A percentile compares a stretch with the other conserved stretches of the same genome.
phyloP scores from a whole-genome alignment of 768 basidiomycete species.

The Mrakia blollopis region DNA sequence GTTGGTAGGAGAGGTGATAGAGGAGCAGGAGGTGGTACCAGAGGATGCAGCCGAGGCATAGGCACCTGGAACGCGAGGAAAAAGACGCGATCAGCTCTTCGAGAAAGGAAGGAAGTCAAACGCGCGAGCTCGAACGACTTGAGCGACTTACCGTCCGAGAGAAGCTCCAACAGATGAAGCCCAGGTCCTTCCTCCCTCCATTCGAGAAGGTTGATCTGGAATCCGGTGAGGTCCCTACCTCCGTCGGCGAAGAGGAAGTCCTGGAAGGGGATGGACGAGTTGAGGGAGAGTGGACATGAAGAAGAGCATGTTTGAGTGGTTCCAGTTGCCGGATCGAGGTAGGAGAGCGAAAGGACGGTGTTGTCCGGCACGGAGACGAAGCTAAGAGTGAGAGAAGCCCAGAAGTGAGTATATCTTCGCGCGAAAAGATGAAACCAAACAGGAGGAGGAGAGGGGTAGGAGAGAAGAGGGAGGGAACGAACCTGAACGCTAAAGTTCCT shows the following conservation, averaged over 20 bases:
- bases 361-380: constrained; percentile 87
- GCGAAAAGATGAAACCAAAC: neutral
- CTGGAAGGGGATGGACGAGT: constrained; percentile 75
- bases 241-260: constrained; percentile 75
- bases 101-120: neutral
- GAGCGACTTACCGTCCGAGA: constrained; percentile 65
- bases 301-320: constrained; percentile 70
- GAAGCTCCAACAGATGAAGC: constrained; percentile 81
- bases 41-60: constrained; percentile 67
- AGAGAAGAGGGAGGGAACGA: constrained; percentile 37
- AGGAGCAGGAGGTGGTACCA: constrained; percentile 74
- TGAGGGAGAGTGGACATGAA: constrained; percentile 72
- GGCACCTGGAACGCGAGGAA: constrained; percentile 47
- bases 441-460: neutral
- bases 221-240: constrained; percentile 66
- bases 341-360: constrained; percentile 66
- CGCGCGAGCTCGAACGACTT: neutral
- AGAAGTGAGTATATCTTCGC: neutral
- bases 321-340: constrained; percentile 68
- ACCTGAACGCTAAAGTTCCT: constrained; percentile 88
- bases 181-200: constrained; percentile 75
- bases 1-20: constrained; percentile 59
- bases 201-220: constrained; percentile 71
- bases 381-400: constrained; percentile 46
- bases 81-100: neutral